These are phyloP conservation scores for Saccharum hybrid DNA, from an alignment of 202 grass and related monocot species.

Conservation along the genomic window DNA sequence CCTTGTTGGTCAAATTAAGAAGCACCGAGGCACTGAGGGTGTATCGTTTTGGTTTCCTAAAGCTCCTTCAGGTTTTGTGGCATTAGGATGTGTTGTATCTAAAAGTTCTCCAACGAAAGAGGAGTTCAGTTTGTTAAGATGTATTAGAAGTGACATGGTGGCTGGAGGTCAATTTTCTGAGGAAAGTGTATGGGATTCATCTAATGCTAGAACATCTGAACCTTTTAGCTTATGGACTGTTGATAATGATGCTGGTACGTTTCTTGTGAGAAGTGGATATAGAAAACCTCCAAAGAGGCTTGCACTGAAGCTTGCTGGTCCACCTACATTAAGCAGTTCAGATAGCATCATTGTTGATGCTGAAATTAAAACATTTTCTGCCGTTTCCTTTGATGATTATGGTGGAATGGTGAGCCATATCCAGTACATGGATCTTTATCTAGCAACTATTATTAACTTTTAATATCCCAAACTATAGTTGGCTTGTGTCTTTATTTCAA, in stretches of 20 bases:
- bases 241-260: constrained; percentile 73
- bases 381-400: constrained; percentile 94
- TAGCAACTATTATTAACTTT: constrained; percentile 24
- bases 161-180: constrained; percentile 79
- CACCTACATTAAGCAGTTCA: constrained; percentile 64
- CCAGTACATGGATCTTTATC: constrained; percentile 5
- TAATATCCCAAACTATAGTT: constrained; percentile 26
- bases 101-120: constrained; percentile 63
- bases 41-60: constrained; percentile 89
- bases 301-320: constrained; percentile 70
- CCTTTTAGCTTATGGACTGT: constrained; percentile 94
- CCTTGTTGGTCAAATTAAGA: constrained; percentile 79
- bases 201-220: constrained; percentile 65
- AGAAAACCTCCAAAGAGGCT: constrained; percentile 85
- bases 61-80: constrained; percentile 90
- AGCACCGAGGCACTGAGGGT: constrained; percentile 69
- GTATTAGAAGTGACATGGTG: constrained; percentile 96
- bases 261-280: constrained; percentile 88
- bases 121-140: constrained; percentile 73
- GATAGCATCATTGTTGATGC: constrained; percentile 86
- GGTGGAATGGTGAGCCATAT: constrained; percentile 81
- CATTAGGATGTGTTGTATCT: constrained; percentile 88
- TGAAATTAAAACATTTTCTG: constrained; percentile 86
- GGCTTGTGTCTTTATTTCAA: constrained; percentile 12
- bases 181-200: constrained; percentile 88